Evolutionary conservation across 2,329 filamentous ascomycete genomes (phyloP), one percentile per base, ranked within the genome.

Genomic region (Sphaerulina populicola): DNA sequence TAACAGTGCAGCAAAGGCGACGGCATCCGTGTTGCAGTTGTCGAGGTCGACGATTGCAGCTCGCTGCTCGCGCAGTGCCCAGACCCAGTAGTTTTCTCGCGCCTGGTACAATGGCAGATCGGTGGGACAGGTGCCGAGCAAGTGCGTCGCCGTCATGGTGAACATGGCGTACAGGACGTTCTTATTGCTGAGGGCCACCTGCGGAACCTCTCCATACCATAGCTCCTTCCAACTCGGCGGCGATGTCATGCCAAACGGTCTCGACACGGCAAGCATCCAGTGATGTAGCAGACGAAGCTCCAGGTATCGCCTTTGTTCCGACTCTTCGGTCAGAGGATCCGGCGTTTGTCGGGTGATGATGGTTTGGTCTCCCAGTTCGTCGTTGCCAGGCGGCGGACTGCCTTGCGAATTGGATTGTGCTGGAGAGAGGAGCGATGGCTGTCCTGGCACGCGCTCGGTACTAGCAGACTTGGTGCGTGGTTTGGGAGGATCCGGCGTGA

Each of bases 61-160:
- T 44, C 56, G 49, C 51, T 67, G 64, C 45, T 62, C 59, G 10
- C 58, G 57, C 6, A 67, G 50, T 15, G 64, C 64, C 43, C 55
- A 56, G 4, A 60, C 57, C 58, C 58, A 60, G 37, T 60, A 60
- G 31, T 55, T 58, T 37, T 58, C 55, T 9, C 58, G 49, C 15
- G 58, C 58, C 23, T 56, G 55, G 33, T 52, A 58, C 12, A 60
- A 39, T 27, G 49, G 52, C 10, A 43, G 41, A 47, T 60, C 58
- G 27, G 44, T 52, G 10, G 54, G 48, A 27, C 53, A 54, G 30
- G 42, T 55, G 8, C 56, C 55, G 7, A 60, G 49, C 18, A 59
- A 43, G 40, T 60, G 58, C 9, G 58, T 60, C 8, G 58, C 58
- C 29, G 58, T 58, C 58, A 60, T 60, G 15, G 58, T 54, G 40